Conservation (phyloP, 331 rosid species). For the Saraca asoca region DNA sequence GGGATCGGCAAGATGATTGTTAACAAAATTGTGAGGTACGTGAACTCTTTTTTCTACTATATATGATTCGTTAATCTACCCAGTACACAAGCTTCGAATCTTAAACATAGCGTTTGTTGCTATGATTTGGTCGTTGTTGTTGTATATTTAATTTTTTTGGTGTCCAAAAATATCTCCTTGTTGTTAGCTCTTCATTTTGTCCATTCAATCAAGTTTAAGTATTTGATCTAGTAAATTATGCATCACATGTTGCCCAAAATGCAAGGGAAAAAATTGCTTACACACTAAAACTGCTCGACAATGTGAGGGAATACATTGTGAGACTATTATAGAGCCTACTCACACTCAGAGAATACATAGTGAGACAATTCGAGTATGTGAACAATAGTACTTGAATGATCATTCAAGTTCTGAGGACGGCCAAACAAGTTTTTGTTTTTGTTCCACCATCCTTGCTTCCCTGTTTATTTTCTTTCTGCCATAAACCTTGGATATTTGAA, state of each 20-base stretch:
- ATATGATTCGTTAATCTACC: conserved; percentile 28
- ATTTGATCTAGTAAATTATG: conserved; percentile 21
- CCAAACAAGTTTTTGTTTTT: neutral
- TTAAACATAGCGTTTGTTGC: neutral
- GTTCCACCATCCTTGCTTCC: neutral
- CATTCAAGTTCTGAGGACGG: neutral
- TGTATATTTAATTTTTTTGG: neutral
- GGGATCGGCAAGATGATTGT: conserved; percentile 79
- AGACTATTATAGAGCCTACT: too few species aligned
- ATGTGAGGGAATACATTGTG: too few species aligned
- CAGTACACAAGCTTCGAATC: neutral
- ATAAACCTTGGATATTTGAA: conserved; percentile 9
- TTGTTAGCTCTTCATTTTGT: too few species aligned
- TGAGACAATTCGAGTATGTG: too few species aligned
- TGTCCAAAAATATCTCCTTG: neutral
- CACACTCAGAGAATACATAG: too few species aligned
- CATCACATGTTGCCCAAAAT: conserved; percentile 11
- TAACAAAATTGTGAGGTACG: conserved; percentile 64
- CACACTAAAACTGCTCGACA: too few species aligned
- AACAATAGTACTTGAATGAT: neutral
- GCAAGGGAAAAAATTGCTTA: too few species aligned
- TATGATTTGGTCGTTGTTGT: too few species aligned
- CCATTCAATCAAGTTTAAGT: neutral
- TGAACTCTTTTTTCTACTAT: conserved; percentile 16
- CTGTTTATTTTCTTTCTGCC: neutral